Percentiles rank a stretch among this genome's conserved stretches.
These are phyloP conservation scores for Tylopilus rubrobrunneus DNA, from an alignment of 768 basidiomycete genomes.

Conservation along the genomic window DNA sequence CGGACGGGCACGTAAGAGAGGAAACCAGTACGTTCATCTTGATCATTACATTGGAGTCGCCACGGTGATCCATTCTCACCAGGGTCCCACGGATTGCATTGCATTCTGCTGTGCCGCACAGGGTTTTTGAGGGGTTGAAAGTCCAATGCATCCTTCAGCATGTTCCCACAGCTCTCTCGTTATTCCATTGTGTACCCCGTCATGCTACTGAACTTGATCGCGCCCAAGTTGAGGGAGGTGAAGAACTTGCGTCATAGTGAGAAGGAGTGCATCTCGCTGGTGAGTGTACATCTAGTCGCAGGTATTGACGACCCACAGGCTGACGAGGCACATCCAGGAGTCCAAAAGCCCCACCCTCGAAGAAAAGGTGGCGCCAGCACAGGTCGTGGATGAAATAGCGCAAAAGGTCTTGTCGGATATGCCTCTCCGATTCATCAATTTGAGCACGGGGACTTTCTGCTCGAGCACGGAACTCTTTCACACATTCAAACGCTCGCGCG, in stretches of 20 bases:
- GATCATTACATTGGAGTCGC: background rate
- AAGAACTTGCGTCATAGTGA: background rate
- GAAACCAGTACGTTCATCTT: background rate
- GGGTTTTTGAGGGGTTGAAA: background rate
- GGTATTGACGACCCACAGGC: background rate
- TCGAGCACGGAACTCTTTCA: conserved; percentile 17
- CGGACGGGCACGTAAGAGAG: background rate
- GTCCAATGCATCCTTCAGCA: background rate
- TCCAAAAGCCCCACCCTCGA: background rate
- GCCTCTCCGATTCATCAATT: conserved; percentile 21
- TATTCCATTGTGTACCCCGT: conserved; percentile 5
- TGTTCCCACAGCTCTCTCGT: conserved; percentile 6
- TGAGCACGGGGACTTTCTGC: conserved; percentile 18
- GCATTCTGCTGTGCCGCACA: background rate
- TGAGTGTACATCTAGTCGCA: background rate
- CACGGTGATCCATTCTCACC: background rate
- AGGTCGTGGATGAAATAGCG: conserved; percentile 16
- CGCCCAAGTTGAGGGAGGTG: conserved; percentile 1
- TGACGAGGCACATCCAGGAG: background rate
- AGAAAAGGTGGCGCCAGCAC: conserved; percentile 5
- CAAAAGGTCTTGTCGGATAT: conserved; percentile 18
- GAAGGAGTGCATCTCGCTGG: conserved; percentile 1
- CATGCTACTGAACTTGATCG: conserved; percentile 7
- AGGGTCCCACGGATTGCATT: background rate
- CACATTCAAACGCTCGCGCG: conserved; percentile 13